Percentiles rank a stretch among this genome's conserved stretches.
Evolutionary conservation across 176 grass and related monocot species (phyloP).

Genomic region (Melocanna baccifera): DNA sequence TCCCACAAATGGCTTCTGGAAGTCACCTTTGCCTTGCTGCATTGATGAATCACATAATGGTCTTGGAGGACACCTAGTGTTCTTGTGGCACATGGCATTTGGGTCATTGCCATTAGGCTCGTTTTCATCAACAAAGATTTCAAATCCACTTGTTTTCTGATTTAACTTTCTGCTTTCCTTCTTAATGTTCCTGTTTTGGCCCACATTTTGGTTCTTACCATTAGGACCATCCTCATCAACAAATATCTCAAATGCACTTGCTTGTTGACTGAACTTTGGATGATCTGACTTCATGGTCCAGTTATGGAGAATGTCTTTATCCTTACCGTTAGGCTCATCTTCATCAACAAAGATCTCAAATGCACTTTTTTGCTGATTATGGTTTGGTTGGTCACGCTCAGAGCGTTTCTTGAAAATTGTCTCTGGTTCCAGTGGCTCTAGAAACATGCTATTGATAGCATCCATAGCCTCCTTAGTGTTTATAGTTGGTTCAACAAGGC

Average conservation of each 20-base stretch:
- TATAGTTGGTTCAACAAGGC: slow-evolving; percentile 86
- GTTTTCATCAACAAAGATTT: slow-evolving; percentile 76
- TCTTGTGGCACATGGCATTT: slow-evolving; percentile 22
- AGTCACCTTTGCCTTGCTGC: slow-evolving; percentile 3
- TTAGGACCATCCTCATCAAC: slow-evolving; percentile 56
- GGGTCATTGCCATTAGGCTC: slow-evolving; percentile 15
- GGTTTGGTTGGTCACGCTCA: slow-evolving; percentile 41
- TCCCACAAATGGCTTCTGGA: slow-evolving; percentile 56
- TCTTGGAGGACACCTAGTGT: slow-evolving; percentile 19
- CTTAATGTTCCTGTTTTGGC: slow-evolving; percentile 14
- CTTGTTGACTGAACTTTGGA: slow-evolving; percentile 38
- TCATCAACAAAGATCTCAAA: slow-evolving; percentile 89
- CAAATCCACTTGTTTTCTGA: slow-evolving; percentile 38
- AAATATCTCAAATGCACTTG: slow-evolving; percentile 71
- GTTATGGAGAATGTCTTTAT: slow-evolving; percentile 12
- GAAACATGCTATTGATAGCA: slow-evolving; percentile 88
- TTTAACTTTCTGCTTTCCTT: slow-evolving; percentile 39
- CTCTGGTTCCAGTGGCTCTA: slow-evolving; percentile 76
- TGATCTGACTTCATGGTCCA: slow-evolving; percentile 32
- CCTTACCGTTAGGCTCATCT: slow-evolving; percentile 38
- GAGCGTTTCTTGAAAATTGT: slow-evolving; percentile 60
- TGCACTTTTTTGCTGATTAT: slow-evolving; percentile 47
- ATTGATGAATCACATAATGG: slow-evolving; percentile 26
- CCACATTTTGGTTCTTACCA: slow-evolving; percentile 22
- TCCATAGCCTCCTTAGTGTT: slow-evolving; percentile 85